A percentile compares a stretch with the other conserved stretches of the same genome.
Evolutionary conservation across 1,284 basidiomycete species (phyloP).

Genomic region (Malassezia restricta): DNA sequence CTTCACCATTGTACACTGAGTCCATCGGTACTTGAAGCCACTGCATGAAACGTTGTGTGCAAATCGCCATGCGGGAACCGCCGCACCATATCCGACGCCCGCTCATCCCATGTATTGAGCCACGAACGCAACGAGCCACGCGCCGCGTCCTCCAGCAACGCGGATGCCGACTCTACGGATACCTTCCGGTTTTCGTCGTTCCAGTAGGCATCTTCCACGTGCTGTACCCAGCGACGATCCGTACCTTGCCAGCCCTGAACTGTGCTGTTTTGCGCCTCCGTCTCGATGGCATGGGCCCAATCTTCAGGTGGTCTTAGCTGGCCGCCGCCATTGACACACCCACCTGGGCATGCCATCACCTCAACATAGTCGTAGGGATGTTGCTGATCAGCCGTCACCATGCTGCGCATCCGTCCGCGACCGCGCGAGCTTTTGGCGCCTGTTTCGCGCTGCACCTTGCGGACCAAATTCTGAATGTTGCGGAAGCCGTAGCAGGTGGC

Average conservation of each 20-base stretch:
- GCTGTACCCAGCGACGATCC: constrained; percentile 37
- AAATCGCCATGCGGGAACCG: neutral
- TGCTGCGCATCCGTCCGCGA: constrained; percentile 5
- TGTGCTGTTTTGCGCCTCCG: constrained; percentile 45
- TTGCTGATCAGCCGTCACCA: neutral
- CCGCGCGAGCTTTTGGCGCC: constrained; percentile 51
- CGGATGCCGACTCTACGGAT: neutral
- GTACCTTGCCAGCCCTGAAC: constrained; percentile 43
- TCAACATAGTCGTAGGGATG: constrained; percentile 79
- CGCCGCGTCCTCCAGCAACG: constrained; percentile 1
- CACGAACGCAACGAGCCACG: neutral
- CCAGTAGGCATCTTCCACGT: constrained; percentile 41
- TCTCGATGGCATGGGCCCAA: constrained; percentile 24
- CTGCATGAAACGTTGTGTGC: constrained; percentile 10
- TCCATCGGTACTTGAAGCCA: constrained; percentile 7
- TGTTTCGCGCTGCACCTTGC: constrained; percentile 54
- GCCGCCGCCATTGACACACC: constrained; percentile 94
- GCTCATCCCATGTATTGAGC: constrained; percentile 1
- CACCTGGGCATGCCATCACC: constrained; percentile 97
- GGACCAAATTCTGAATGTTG: constrained; percentile 90
- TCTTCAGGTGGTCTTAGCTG: constrained; percentile 51
- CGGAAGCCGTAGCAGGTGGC: constrained; percentile 94
- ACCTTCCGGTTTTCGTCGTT: neutral
- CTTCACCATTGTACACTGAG: constrained; percentile 13
- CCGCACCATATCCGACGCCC: neutral